Evolutionary conservation across 495 filamentous ascomycete genomes (phyloP).

Genomic region (Xylaria venustula): DNA sequence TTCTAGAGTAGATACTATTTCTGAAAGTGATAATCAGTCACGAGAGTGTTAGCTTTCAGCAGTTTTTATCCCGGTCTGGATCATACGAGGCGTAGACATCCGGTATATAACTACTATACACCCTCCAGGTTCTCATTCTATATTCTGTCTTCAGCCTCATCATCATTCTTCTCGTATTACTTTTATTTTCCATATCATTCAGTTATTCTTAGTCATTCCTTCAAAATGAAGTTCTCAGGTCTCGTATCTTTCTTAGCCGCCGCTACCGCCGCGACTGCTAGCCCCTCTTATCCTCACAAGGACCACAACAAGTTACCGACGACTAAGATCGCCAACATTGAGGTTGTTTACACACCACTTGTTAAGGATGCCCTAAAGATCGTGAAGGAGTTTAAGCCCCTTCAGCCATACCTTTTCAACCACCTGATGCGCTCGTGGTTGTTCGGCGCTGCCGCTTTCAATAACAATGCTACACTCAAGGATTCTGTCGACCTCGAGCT

Average conservation of each 20-base stretch:
- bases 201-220: neutral
- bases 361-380: slow-evolving; percentile 34
- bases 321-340: slow-evolving; percentile 20
- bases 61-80: too few species aligned
- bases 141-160: neutral
- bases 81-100: too few species aligned
- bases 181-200: neutral
- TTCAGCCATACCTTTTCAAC: slow-evolving; percentile 37
- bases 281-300: slow-evolving; percentile 3
- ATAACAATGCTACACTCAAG: slow-evolving; percentile 30
- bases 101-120: neutral
- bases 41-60: too few species aligned
- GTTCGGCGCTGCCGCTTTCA: slow-evolving; percentile 38
- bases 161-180: neutral
- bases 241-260: slow-evolving; percentile 4
- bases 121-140: neutral
- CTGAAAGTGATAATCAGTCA: neutral
- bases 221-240: slow-evolving; percentile 11
- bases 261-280: neutral
- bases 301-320: too few species aligned
- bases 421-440: slow-evolving; percentile 49
- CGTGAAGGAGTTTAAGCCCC: slow-evolving; percentile 26
- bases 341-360: slow-evolving; percentile 21
- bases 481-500: slow-evolving; percentile 30
- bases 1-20: neutral